These are phyloP conservation scores for Chaetomium globosum DNA, from an alignment of 2,329 filamentous ascomycete species.

Conservation along the genomic window DNA sequence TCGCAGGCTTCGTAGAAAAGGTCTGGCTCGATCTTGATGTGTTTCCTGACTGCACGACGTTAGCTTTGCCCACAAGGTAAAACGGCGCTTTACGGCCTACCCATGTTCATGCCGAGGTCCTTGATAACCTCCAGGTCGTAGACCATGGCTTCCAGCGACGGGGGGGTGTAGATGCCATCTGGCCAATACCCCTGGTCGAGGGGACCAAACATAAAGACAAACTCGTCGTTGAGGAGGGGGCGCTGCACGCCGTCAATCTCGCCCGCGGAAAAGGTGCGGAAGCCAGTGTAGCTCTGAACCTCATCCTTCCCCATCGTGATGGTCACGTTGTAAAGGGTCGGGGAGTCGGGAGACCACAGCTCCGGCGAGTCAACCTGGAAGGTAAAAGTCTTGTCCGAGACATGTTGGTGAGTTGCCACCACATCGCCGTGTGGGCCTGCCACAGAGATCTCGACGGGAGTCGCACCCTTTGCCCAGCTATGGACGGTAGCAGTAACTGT, in stretches of 20 bases:
- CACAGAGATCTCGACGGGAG: slow-evolving; percentile 44
- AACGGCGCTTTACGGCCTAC: neutral
- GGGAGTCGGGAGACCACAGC: slow-evolving; percentile 67
- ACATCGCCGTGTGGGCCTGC: slow-evolving; percentile 44
- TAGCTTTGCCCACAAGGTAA: neutral
- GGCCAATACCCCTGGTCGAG: slow-evolving; percentile 74
- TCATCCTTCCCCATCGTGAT: slow-evolving; percentile 56
- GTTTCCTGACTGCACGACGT: slow-evolving; percentile 59
- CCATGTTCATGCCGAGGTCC: slow-evolving; percentile 67
- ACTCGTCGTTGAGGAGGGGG: slow-evolving; percentile 68
- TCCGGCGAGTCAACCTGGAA: slow-evolving; percentile 58
- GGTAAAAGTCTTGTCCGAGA: slow-evolving; percentile 54
- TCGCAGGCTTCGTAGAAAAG: slow-evolving; percentile 71
- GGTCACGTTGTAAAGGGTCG: slow-evolving; percentile 65
- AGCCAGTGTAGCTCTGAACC: slow-evolving; percentile 68
- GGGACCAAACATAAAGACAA: slow-evolving; percentile 68
- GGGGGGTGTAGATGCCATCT: slow-evolving; percentile 67
- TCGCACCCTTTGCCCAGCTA: slow-evolving; percentile 44
- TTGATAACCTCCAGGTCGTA: slow-evolving; percentile 68
- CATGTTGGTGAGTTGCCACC: slow-evolving; percentile 50
- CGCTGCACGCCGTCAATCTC: slow-evolving; percentile 60
- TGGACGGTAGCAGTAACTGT: slow-evolving; percentile 58
- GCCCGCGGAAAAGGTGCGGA: slow-evolving; percentile 63
- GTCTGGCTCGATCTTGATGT: slow-evolving; percentile 69
- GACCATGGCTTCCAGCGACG: slow-evolving; percentile 67